Evolutionary conservation across 176 grass and related monocot genomes (phyloP), one percentile per base, ranked within the genome.

Genomic region (Coix lacrymajobi): DNA sequence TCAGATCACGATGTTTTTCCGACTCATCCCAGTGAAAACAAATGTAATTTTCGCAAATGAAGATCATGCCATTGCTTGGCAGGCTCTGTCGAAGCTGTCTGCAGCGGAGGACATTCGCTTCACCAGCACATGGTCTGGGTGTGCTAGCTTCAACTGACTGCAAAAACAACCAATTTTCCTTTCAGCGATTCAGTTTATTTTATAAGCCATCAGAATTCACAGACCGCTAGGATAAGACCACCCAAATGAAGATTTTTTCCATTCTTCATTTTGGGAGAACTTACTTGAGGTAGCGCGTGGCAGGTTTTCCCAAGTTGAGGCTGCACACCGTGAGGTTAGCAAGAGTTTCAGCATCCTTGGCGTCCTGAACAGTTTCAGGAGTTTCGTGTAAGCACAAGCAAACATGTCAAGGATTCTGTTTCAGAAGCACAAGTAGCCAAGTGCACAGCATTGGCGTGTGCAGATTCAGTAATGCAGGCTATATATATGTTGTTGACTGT

Each of bases 331-430:
- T 65, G 30, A 94, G 85, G 68, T 97, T 97, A 16, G 92, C 87
- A 16, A 94, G 76, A 58, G 94, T 94, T 71, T 97, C 89, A 79
- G 91, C 68, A 80, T 92, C 94, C 49, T 97, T 92, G 40, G 91
- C 87, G 68, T 97, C 94, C 91, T 92, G 87, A 30, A 72, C 34
- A 73, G 52, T 44, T 67, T 43, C 16, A 60, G 10, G 8, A 39
- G 30, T 79, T 72, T 25, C 49, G 30, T 20, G 8, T 1, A 20
- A 72, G 69, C 34, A 30, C 41, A 48, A 43, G 15, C 19, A 15
- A 15, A 22, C 37, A n/a, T 29, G 14, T 33, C 5, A 3, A 48
- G 10, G 17, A 48, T 46, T 60, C 13, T 11, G 36, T 19, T 73
- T 20, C 48, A 13, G 22, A 81, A 68, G 8, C 10, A 72, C 25